These are phyloP conservation scores for Tephrocybe rancida DNA, from an alignment of 768 basidiomycete species.

Conservation along the genomic window DNA sequence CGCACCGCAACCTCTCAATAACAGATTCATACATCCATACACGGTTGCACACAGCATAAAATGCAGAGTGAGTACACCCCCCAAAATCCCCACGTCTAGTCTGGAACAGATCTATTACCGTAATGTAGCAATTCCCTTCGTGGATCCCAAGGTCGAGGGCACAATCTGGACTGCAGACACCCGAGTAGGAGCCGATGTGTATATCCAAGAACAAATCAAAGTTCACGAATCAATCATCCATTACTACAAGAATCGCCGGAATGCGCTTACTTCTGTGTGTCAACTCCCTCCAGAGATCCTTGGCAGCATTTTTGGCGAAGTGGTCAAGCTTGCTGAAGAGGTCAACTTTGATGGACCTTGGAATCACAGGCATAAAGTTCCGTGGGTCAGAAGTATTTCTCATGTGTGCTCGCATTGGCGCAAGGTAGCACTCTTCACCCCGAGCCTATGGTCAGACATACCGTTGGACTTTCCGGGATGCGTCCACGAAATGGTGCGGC, in stretches of 20 bases:
- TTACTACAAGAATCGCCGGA: not conserved
- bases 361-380: not conserved
- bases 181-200: not conserved
- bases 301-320: not conserved
- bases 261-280: not conserved
- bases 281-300: not conserved
- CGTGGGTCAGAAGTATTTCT: not conserved
- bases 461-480: not conserved
- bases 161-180: not conserved
- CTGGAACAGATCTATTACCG: too few species aligned
- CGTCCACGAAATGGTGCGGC: not conserved
- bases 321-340: not conserved
- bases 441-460: not conserved
- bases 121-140: too few species aligned
- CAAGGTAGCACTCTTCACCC: not conserved
- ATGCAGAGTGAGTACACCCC: too few species aligned
- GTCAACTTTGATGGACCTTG: not conserved
- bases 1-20: too few species aligned
- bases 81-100: too few species aligned
- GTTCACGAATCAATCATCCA: not conserved
- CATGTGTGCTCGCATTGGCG: constrained; percentile 8
- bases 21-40: too few species aligned
- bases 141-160: not conserved
- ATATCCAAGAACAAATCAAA: not conserved
- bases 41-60: too few species aligned